phyloP scores from a whole-genome alignment of 1,284 basidiomycete genomes.

The Ceratobasidium sp. region DNA sequence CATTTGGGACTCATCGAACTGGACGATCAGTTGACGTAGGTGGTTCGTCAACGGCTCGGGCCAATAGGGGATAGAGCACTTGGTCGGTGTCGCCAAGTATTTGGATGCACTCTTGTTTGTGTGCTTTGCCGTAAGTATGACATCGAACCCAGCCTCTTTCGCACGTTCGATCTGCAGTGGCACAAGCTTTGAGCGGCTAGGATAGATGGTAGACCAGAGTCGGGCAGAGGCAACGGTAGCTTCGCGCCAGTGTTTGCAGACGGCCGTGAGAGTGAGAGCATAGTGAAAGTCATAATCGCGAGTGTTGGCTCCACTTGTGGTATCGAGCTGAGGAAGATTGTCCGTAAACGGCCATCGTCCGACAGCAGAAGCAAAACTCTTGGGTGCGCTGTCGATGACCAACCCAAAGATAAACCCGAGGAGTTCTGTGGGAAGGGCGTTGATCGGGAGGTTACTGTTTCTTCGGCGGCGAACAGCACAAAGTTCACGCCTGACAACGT shows the following conservation, averaged over 20 bases:
- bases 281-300: conserved; percentile 28
- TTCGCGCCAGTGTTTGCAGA: conserved; percentile 33
- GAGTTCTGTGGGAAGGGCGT: conserved; percentile 22
- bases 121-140: conserved; percentile 26
- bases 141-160: conserved; percentile 24
- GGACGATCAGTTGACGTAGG: conserved; percentile 24
- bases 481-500: conserved; percentile 17
- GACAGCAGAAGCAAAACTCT: conserved; percentile 28
- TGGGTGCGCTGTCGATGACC: conserved; percentile 31
- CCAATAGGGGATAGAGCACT: conserved; percentile 23
- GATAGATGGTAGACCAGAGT: conserved; percentile 30
- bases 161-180: conserved; percentile 25
- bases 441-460: conserved; percentile 9
- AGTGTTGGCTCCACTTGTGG: not conserved
- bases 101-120: not conserved
- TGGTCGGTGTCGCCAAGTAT: conserved; percentile 4
- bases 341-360: conserved; percentile 23
- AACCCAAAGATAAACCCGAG: conserved; percentile 13
- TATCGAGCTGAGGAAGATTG: conserved; percentile 13
- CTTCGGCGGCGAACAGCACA: conserved; percentile 17
- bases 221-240: not conserved
- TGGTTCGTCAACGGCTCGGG: conserved; percentile 17
- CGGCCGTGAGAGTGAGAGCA: conserved; percentile 6
- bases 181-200: conserved; percentile 25
- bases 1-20: conserved; percentile 29